A percentile compares a stretch with the other conserved stretches of the same genome.
These are phyloP conservation scores for Zygosaccharomyces pseudobailii DNA, from an alignment of 1,139 yeast species.

Conservation along the genomic window DNA sequence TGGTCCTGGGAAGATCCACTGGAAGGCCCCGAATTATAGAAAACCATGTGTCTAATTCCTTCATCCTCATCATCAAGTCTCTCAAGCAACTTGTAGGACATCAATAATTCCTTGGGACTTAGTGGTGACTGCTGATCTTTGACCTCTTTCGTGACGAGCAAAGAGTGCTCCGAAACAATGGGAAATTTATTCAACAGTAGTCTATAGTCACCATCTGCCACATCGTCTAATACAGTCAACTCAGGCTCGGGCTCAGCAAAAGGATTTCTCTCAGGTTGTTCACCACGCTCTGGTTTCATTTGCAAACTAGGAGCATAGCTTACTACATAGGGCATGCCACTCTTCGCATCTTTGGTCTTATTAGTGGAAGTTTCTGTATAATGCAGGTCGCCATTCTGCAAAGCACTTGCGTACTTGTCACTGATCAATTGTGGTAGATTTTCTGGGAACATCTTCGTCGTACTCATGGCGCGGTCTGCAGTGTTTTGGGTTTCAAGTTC, in stretches of 20 bases:
- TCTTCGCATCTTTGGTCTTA: constrained; percentile 25
- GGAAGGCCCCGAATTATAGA: constrained; percentile 80
- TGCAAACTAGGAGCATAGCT: constrained; percentile 48
- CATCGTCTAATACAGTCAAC: constrained; percentile 52
- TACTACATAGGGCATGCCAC: constrained; percentile 38
- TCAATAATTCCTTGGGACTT: constrained; percentile 59
- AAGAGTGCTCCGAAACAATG: constrained; percentile 69
- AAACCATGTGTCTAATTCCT: constrained; percentile 56
- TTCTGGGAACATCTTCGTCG: constrained; percentile 32
- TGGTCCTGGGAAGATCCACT: constrained; percentile 95
- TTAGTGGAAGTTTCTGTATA: constrained; percentile 35
- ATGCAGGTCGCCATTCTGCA: constrained; percentile 33
- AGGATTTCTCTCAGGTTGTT: constrained; percentile 48
- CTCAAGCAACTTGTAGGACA: constrained; percentile 50
- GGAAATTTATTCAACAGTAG: constrained; percentile 83
- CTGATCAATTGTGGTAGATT: constrained; percentile 32
- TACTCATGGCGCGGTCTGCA: not conserved
- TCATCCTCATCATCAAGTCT: constrained; percentile 34
- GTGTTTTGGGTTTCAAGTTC: not conserved
- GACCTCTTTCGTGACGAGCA: constrained; percentile 70
- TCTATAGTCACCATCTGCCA: constrained; percentile 47
- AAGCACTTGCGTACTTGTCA: constrained; percentile 36
- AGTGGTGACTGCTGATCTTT: constrained; percentile 69
- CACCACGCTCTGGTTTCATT: constrained; percentile 51
- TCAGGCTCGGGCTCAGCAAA: constrained; percentile 78